phyloP scores from a whole-genome alignment of 2,329 filamentous ascomycete species.

The Xylaria hypoxylon region DNA sequence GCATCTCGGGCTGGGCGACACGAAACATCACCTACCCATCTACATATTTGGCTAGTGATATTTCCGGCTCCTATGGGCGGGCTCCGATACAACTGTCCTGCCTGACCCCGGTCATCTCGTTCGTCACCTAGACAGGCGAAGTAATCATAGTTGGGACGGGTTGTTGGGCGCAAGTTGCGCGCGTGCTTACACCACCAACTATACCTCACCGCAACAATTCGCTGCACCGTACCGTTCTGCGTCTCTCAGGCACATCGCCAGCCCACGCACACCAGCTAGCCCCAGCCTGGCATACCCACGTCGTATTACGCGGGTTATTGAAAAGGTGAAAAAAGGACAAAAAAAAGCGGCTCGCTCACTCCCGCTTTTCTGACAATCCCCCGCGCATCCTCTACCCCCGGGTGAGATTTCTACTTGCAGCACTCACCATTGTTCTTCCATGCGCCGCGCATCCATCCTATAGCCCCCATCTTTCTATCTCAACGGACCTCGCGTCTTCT shows the following conservation, averaged over 20 bases:
- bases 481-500: conserved; percentile 36
- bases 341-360: conserved; percentile 48
- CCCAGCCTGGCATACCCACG: conserved; percentile 40
- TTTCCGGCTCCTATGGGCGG: conserved; percentile 35
- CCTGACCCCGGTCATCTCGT: conserved; percentile 32
- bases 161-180: conserved; percentile 45
- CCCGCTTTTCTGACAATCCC: conserved; percentile 46
- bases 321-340: conserved; percentile 25
- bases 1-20: conserved; percentile 46
- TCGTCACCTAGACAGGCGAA: conserved; percentile 36
- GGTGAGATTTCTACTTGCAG: conserved; percentile 37
- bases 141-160: conserved; percentile 35
- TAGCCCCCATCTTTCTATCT: conserved; percentile 38
- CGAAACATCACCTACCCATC: conserved; percentile 33
- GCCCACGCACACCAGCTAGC: conserved; percentile 35
- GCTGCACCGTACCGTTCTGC: conserved; percentile 39
- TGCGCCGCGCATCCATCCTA: conserved; percentile 33
- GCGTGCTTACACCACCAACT: conserved; percentile 49
- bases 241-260: conserved; percentile 38
- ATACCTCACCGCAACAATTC: conserved; percentile 42
- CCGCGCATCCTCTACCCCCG: conserved; percentile 44
- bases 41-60: conserved; percentile 28
- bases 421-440: conserved; percentile 29
- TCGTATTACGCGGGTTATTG: conserved; percentile 49
- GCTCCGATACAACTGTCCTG: conserved; percentile 38